phyloP scores from a whole-genome alignment of 1,139 yeast genomes.

The Sugiyamaella japonica region DNA sequence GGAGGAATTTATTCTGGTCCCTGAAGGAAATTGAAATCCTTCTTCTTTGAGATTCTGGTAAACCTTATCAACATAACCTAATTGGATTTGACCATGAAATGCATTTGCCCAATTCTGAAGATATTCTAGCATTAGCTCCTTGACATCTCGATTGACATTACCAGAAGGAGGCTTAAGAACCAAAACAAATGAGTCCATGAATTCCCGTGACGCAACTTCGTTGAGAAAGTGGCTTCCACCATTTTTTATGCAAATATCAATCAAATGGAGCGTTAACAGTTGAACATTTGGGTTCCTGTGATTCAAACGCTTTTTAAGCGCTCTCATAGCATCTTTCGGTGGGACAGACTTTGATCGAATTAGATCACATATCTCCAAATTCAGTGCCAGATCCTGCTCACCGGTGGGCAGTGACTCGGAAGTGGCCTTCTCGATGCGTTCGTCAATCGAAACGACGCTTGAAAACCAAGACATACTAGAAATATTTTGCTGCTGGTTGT shows the following conservation, averaged over 20 bases:
- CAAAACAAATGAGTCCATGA: constrained; percentile 60
- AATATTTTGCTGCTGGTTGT: neutral
- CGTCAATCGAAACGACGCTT: constrained; percentile 55
- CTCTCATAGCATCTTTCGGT: constrained; percentile 81
- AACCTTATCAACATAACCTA: constrained; percentile 62
- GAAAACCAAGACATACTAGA: constrained; percentile 57
- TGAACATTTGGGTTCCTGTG: constrained; percentile 73
- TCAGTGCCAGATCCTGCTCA: constrained; percentile 75
- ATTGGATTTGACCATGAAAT: constrained; percentile 67
- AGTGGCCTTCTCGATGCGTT: constrained; percentile 73
- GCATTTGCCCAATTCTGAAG: constrained; percentile 78
- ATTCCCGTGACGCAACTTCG: constrained; percentile 83
- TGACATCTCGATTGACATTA: constrained; percentile 55
- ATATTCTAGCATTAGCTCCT: constrained; percentile 58
- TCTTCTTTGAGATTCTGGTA: constrained; percentile 59
- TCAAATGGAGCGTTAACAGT: constrained; percentile 68
- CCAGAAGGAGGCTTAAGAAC: constrained; percentile 38
- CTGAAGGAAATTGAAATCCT: constrained; percentile 64
- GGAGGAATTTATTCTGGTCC: constrained; percentile 45
- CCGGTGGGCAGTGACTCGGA: constrained; percentile 91
- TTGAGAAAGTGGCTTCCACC: constrained; percentile 84
- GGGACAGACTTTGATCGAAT: constrained; percentile 82
- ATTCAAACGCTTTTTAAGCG: constrained; percentile 71
- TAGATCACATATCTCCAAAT: constrained; percentile 84
- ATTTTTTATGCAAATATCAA: constrained; percentile 88